These are phyloP conservation scores for Lepiota venenata DNA, from an alignment of 768 basidiomycete species.

Conservation along the genomic window DNA sequence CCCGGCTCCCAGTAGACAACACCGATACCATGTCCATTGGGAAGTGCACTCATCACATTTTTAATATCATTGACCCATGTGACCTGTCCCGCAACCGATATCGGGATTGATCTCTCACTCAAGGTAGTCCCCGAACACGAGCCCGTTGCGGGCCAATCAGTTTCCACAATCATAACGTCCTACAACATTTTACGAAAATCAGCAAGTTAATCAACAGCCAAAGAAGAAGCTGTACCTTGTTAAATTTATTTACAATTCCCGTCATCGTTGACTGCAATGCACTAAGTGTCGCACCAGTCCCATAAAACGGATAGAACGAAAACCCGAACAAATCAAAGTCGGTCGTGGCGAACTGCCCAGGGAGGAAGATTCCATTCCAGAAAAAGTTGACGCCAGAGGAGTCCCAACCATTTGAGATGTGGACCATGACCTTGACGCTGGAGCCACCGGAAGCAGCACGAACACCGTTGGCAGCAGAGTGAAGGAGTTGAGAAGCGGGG, in stretches of 20 bases:
- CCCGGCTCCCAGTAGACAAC: conserved; percentile 68
- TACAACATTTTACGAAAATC: conserved; percentile 12
- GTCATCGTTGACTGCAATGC: conserved; percentile 49
- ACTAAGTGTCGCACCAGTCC: conserved; percentile 49
- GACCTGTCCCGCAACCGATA: conserved; percentile 48
- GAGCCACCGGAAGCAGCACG: conserved; percentile 38
- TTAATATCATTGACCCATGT: conserved; percentile 51
- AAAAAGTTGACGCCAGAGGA: conserved; percentile 40
- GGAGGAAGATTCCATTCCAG: conserved; percentile 49
- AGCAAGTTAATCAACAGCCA: background rate
- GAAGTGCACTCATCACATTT: conserved; percentile 39
- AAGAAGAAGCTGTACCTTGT: conserved; percentile 34
- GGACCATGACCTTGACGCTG: conserved; percentile 47
- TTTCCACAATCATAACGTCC: conserved; percentile 60
- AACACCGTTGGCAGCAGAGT: conserved; percentile 56
- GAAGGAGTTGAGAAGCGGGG: conserved; percentile 53
- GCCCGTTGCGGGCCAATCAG: conserved; percentile 50
- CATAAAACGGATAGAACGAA: conserved; percentile 67
- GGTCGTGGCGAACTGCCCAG: conserved; percentile 42
- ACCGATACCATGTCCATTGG: conserved; percentile 46
- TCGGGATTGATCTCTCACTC: conserved; percentile 43
- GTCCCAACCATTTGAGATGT: conserved; percentile 65
- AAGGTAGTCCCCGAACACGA: conserved; percentile 41
- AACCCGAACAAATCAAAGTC: conserved; percentile 61
- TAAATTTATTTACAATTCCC: conserved; percentile 42